Evolutionary conservation across 108 stramenopile species (phyloP).

Genomic region (Chaetoceros muelleri): DNA sequence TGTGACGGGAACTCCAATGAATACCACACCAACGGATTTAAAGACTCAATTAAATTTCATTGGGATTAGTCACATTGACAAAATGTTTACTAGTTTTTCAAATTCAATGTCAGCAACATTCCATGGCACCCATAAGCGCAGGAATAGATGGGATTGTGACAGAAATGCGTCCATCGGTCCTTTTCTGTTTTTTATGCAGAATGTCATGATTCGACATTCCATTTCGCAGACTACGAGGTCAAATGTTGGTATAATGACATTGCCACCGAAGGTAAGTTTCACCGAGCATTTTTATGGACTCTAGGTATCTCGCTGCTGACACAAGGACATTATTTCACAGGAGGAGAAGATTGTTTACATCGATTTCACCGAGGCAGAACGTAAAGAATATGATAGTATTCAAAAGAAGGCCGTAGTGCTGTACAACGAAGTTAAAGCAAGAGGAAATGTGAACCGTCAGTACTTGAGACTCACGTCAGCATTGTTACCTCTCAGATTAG

Average conservation of each 20-base stretch:
- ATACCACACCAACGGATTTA: slow-evolving; percentile 18
- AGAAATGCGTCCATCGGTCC: not conserved
- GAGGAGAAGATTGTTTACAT: slow-evolving; percentile 13
- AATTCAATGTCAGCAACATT: not conserved
- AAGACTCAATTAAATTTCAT: slow-evolving; percentile 31
- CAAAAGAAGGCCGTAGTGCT: slow-evolving; percentile 14
- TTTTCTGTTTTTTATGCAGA: slow-evolving; percentile 21
- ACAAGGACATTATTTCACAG: not conserved
- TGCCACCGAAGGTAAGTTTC: slow-evolving; percentile 22
- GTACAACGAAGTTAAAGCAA: slow-evolving; percentile 13
- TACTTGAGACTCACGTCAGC: slow-evolving; percentile 11
- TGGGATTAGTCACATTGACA: slow-evolving; percentile 17
- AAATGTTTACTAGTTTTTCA: slow-evolving; percentile 2
- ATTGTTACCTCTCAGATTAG: slow-evolving; percentile 21
- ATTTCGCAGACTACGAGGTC: slow-evolving; percentile 22
- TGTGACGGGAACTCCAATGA: slow-evolving; percentile 29
- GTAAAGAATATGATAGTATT: slow-evolving; percentile 15
- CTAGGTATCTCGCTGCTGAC: not conserved
- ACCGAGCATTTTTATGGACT: not conserved
- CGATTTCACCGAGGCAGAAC: slow-evolving; percentile 12
- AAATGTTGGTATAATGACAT: slow-evolving; percentile 23
- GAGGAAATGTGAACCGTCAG: slow-evolving; percentile 6
- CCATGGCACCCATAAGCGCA: not conserved
- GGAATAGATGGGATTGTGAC: not conserved
- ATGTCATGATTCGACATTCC: slow-evolving; percentile 30